These are phyloP conservation scores for Tricholoma sp. DNA, from an alignment of 768 basidiomycete genomes.

Conservation along the genomic window DNA sequence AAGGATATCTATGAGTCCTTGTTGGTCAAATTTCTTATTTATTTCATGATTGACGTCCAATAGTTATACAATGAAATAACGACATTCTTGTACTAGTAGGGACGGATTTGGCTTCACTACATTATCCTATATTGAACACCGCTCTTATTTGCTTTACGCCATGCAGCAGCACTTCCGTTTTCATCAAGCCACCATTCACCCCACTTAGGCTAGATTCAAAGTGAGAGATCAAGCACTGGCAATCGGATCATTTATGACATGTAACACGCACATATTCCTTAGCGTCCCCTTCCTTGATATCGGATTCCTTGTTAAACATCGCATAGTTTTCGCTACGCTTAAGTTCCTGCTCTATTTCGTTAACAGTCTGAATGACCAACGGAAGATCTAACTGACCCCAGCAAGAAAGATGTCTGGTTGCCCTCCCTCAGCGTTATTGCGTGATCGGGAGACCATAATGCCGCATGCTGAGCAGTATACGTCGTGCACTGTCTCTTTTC, in stretches of 20 bases:
- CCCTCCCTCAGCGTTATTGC: not conserved
- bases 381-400: not conserved
- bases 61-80: too few relatives aligned
- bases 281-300: not conserved
- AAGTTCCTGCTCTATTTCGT: not conserved
- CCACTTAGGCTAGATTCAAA: not conserved
- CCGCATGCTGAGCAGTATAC: constrained; percentile 1
- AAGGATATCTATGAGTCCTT: too few relatives aligned
- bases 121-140: too few relatives aligned
- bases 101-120: too few relatives aligned
- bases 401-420: constrained; percentile 2
- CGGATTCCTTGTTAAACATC: not conserved
- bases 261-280: not conserved
- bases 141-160: not conserved
- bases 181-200: constrained; percentile 3
- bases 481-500: not conserved
- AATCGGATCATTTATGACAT: not conserved
- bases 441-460: not conserved
- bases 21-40: too few relatives aligned
- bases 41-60: too few relatives aligned
- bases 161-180: not conserved
- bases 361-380: not conserved
- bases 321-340: not conserved
- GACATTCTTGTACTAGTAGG: too few relatives aligned
- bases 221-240: not conserved